These are phyloP conservation scores for Aspergillus incahuasiensis DNA, from an alignment of 495 filamentous ascomycete genomes.

Conservation along the genomic window DNA sequence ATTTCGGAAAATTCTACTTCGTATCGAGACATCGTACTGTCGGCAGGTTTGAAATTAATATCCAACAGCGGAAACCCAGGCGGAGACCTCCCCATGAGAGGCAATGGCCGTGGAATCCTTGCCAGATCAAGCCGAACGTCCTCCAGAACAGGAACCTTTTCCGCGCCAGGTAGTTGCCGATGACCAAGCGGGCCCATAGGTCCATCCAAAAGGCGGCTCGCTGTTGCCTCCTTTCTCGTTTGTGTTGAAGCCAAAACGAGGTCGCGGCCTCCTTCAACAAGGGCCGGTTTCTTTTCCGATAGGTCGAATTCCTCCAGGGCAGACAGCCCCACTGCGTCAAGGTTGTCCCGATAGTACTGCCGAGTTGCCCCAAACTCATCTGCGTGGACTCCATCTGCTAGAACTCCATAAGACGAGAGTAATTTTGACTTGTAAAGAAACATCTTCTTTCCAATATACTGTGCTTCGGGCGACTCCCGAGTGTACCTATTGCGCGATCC, in stretches of 20 bases:
- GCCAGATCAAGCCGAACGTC: conserved; percentile 22
- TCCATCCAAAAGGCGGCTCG: conserved; percentile 8
- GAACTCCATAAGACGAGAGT: conserved; percentile 35
- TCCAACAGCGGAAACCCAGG: conserved; percentile 33
- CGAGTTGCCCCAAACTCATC: conserved; percentile 34
- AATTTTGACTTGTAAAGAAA: conserved; percentile 41
- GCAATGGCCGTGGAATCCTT: conserved; percentile 20
- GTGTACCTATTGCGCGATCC: conserved; percentile 31
- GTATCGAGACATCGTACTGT: conserved; percentile 34
- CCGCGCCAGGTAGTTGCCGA: conserved; percentile 17
- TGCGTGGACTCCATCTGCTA: conserved; percentile 36
- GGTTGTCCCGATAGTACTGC: conserved; percentile 41
- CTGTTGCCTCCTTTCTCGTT: conserved; percentile 4
- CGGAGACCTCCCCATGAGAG: conserved; percentile 33
- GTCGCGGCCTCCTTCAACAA: conserved; percentile 17
- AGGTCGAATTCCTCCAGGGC: conserved; percentile 36
- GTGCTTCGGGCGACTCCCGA: conserved; percentile 41
- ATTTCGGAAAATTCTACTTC: conserved; percentile 40
- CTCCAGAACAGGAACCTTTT: conserved; percentile 20
- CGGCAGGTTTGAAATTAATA: conserved; percentile 15
- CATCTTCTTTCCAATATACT: conserved; percentile 38
- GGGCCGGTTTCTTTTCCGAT: conserved; percentile 15
- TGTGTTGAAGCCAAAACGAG: conserved; percentile 25
- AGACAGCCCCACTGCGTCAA: conserved; percentile 36
- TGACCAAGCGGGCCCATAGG: conserved; percentile 14